phyloP scores from a whole-genome alignment of 495 filamentous ascomycete genomes.

The Chlorociboria aeruginascens region DNA sequence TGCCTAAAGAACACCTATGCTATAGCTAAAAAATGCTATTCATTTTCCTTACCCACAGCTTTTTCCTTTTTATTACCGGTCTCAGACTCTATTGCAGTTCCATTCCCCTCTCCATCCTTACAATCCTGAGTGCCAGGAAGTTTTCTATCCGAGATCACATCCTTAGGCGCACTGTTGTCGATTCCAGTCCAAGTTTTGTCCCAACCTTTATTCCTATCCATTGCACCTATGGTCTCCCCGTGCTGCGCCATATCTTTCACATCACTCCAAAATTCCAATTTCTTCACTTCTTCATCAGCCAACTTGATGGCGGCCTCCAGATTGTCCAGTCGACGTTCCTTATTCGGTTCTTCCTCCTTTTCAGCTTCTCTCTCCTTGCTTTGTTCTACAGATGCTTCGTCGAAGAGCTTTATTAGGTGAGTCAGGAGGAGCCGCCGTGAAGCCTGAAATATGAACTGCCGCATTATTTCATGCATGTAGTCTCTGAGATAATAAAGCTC shows the following conservation, averaged over 20 bases:
- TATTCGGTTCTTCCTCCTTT: constrained; percentile 6
- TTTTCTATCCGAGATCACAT: constrained; percentile 13
- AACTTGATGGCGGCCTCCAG: constrained; percentile 44
- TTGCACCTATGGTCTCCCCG: constrained; percentile 36
- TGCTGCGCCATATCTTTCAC: constrained; percentile 47
- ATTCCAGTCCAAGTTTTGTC: constrained; percentile 20
- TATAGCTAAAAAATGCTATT: constrained; percentile 10
- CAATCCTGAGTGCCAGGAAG: constrained; percentile 9
- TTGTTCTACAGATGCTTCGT: constrained; percentile 32
- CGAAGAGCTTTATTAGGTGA: constrained; percentile 48
- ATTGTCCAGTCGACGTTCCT: constrained; percentile 31
- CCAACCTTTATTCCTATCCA: constrained; percentile 34
- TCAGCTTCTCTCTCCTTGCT: constrained; percentile 18
- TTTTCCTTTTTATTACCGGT: constrained; percentile 11
- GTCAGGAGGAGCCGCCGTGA: constrained; percentile 67
- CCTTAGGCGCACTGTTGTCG: constrained; percentile 17
- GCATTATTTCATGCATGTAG: constrained; percentile 76
- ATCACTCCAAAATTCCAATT: constrained; percentile 66
- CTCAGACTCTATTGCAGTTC: not conserved
- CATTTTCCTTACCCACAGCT: not conserved
- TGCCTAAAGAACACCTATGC: constrained; percentile 4
- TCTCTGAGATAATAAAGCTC: constrained; percentile 68
- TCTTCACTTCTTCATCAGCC: constrained; percentile 56
- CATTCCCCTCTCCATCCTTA: constrained; percentile 4
- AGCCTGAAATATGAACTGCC: constrained; percentile 76